Percentiles rank a stretch among this genome's conserved stretches.
Evolutionary conservation across 2,329 filamentous ascomycete species (phyloP).

Genomic region (Trichophyton equinum): DNA sequence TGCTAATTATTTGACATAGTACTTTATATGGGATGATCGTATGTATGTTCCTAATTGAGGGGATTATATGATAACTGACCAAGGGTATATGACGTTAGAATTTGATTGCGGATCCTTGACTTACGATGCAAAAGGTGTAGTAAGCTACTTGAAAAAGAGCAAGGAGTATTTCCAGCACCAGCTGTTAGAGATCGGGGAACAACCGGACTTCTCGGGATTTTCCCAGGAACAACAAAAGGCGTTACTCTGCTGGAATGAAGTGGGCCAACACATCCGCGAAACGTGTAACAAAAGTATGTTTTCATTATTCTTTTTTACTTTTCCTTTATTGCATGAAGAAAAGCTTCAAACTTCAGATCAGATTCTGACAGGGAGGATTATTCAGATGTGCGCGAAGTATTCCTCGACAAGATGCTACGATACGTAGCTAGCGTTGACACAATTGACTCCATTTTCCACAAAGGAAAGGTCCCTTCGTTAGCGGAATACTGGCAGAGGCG

Average conservation of each 20-base stretch:
- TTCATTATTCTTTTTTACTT: neutral
- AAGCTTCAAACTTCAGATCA: too few relatives aligned
- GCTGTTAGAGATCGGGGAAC: neutral
- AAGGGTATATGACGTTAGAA: neutral
- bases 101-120: neutral
- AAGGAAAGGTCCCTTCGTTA: neutral
- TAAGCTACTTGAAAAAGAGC: neutral
- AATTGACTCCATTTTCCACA: neutral
- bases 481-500: neutral
- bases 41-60: neutral
- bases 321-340: neutral
- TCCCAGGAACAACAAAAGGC: neutral
- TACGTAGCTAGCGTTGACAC: neutral
- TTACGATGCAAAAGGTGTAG: neutral
- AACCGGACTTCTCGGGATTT: neutral
- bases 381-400: neutral
- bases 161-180: neutral
- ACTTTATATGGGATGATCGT: slow-evolving; percentile 1
- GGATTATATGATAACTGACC: neutral
- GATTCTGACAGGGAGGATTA: neutral
- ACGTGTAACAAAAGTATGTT: neutral
- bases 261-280: neutral
- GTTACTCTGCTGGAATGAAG: neutral
- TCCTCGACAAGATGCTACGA: neutral
- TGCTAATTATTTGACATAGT: neutral